Evolutionary conservation across 805 yeast genomes (phyloP), one percentile per base, ranked within the genome.

Genomic region (Candida xyloterini): DNA sequence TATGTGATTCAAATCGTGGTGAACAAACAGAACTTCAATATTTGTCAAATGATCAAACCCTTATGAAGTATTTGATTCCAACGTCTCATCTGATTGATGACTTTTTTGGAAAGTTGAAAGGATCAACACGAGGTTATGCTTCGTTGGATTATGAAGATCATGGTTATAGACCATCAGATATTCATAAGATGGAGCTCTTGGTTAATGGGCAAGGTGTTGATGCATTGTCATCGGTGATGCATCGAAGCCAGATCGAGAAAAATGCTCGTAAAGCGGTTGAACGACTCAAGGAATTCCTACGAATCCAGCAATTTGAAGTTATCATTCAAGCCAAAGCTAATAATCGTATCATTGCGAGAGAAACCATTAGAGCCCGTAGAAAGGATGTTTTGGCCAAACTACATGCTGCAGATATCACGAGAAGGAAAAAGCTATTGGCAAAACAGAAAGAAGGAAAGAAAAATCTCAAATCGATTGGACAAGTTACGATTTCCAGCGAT

Each of bases 361-460:
- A 91, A 56, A 90, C 97, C 0, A 85, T 93, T 47, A 86, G 87
- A 59, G 98, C 98, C 5, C 78, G 87, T 57, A 71, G 96, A 44
- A 91, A 91, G 63, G 98, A 91, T 63, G 99, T 91, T n/a, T 70
- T 93, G 40, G 95, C 93, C 21, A 85, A 80, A 56, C 67, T 93
- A 44, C 98, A 91, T 62, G 99, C 98, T 0, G 81, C 96, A 14
- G 99, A 91, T 67, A 77, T 90, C 24, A 76, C 95, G 0, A 74
- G 99, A 66, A 73, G 96, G 46, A 89, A 89, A 69, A 91, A 91
- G 64, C 71, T 91, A 50, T 68, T 91, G 38, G 87, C 75, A 40
- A 83, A 84, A 53, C 99, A 91, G 56, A 91, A 90, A 61, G 96
- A 87, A 57, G 99, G 99, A 27, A 93, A 93, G 65, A 87, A 84